Conservation (phyloP, 352 stramenopile species). For the Phytopythium chamaehyphon region DNA sequence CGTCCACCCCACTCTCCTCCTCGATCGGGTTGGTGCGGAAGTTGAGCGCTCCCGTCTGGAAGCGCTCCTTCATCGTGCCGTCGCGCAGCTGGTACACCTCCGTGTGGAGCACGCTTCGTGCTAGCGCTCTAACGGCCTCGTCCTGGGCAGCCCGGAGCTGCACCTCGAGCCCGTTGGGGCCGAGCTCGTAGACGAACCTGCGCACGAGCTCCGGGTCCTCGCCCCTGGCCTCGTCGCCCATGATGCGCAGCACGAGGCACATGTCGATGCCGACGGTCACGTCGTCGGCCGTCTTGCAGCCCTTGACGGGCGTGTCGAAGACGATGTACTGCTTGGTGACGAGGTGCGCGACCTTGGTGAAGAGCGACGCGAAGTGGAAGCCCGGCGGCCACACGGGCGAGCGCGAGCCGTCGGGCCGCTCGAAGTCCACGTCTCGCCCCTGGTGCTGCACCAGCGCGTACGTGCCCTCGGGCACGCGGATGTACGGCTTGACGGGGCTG, state of each 20-base stretch:
- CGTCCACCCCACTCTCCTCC: constrained; percentile 4
- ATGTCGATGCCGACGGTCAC: constrained; percentile 86
- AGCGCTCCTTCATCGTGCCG: constrained; percentile 42
- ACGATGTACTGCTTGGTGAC: constrained; percentile 88
- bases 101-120: constrained; percentile 76
- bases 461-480: constrained; percentile 84
- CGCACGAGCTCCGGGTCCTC: constrained; percentile 85
- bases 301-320: constrained; percentile 85
- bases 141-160: constrained; percentile 80
- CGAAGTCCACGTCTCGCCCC: constrained; percentile 66
- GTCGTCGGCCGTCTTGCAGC: constrained; percentile 88
- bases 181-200: constrained; percentile 88
- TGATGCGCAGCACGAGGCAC: constrained; percentile 85
- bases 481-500: constrained; percentile 63
- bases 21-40: constrained; percentile 11
- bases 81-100: constrained; percentile 69
- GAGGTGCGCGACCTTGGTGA: constrained; percentile 80
- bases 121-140: constrained; percentile 72
- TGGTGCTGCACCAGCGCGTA: constrained; percentile 88
- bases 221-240: constrained; percentile 71
- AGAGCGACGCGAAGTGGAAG: constrained; percentile 69
- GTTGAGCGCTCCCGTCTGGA: constrained; percentile 31
- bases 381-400: constrained; percentile 69
- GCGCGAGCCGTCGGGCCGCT: constrained; percentile 28
- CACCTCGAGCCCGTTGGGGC: constrained; percentile 76